Base-by-base conservation (phyloP, 371 early-diverging fungal species). In the Ordospora pajunii region DNA sequence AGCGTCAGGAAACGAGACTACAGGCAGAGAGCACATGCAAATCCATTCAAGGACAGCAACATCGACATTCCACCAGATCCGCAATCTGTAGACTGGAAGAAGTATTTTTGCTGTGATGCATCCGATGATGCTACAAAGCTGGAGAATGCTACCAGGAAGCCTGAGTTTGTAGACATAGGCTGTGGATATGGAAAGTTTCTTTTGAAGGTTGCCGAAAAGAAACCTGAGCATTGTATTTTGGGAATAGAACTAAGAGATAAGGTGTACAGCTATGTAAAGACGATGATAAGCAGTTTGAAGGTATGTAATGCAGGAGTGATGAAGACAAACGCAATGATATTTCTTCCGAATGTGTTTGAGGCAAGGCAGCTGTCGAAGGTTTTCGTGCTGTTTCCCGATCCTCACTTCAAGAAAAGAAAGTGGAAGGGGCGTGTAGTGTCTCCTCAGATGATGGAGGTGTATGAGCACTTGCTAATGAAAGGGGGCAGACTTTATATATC, bases 191-290 rank as follows among this genome's bases (percentile, higher is more conserved):
- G 99, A 73, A 95, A 95, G 27, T 87, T 97, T 73, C 71, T 84
- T 19, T 89, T 94, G 25, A 88, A 90, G 4, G 84, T 97, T 71
- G 89, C 95, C 2, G 90, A 93, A 12, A 82, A 92, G 49, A 94
- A 88, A 77, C 96, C 95, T 6, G 88, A 90, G 19, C 91, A 86
- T 10, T 86, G 94, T 53, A 92, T 96, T 88, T 78, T 97, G 45
- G 99, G 97, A 64, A 93, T 99, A 93, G 99, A 99, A 86, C 96
- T 99, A 75, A 90, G 99, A 58, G 88, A 89, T 51, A 94, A 96
- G 82, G 93, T 99, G 10, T 89, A 90, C 70, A 91, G 93, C 46
- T 99, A 94, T 77, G 94, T 97, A 0, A 82, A 81, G 58, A 67
- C 63, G 14, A 73, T 27, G 14, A 62, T 51, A 23, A 63, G 50